These are phyloP conservation scores for Cryoendolithus antarcticus DNA, from an alignment of 2,329 filamentous ascomycete genomes.

Conservation along the genomic window DNA sequence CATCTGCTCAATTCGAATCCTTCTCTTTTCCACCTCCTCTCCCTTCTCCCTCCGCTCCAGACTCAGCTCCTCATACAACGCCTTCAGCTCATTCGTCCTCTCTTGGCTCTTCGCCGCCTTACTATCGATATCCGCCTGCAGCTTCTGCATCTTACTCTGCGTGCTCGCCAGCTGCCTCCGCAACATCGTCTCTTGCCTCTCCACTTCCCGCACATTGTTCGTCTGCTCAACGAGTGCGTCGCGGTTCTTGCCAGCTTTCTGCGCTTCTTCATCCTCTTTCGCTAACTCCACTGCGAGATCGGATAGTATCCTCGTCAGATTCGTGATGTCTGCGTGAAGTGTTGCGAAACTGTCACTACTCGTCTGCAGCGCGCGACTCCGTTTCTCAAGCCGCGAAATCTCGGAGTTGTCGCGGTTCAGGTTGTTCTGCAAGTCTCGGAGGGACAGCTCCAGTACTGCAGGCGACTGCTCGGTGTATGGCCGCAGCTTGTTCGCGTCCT, in stretches of 20 bases:
- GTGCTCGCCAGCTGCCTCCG: conserved; percentile 75
- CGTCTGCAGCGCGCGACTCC: conserved; percentile 81
- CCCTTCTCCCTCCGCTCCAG: conserved; percentile 79
- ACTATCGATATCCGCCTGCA: conserved; percentile 66
- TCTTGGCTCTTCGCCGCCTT: conserved; percentile 72
- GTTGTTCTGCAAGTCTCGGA: conserved; percentile 70
- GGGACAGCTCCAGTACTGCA: conserved; percentile 63
- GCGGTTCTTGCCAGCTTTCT: conserved; percentile 65
- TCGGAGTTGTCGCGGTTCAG: conserved; percentile 67
- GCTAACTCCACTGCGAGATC: conserved; percentile 73
- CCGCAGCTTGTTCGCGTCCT: conserved; percentile 78
- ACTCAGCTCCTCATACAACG: conserved; percentile 65
- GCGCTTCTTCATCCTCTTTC: conserved; percentile 84
- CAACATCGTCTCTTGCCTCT: conserved; percentile 75
- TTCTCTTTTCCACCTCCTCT: conserved; percentile 80
- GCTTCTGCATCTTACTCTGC: conserved; percentile 72
- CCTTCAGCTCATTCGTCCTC: conserved; percentile 81
- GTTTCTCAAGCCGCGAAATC: conserved; percentile 76
- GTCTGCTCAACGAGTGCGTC: conserved; percentile 80
- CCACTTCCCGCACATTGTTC: conserved; percentile 83
- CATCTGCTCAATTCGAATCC: conserved; percentile 91
- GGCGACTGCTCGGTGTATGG: conserved; percentile 90
- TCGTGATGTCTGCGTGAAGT: conserved; percentile 71
- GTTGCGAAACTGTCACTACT: conserved; percentile 81
- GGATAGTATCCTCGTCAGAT: conserved; percentile 78